Percentiles rank a stretch among this genome's conserved stretches.
phyloP scores from a whole-genome alignment of 192 early-diverging fungal genomes.

The Gaertneriomyces sp. region DNA sequence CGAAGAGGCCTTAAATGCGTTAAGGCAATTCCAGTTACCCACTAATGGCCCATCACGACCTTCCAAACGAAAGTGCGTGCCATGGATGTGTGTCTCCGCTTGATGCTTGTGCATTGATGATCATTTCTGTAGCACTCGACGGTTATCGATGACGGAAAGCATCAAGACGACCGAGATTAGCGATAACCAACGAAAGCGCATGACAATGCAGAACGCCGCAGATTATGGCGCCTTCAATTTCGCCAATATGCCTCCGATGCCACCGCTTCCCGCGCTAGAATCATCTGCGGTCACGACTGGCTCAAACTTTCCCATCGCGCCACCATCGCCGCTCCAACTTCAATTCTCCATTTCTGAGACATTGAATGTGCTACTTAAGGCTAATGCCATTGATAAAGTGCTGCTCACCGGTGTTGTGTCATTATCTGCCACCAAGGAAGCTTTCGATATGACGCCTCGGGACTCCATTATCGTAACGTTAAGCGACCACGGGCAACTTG shows the following conservation, averaged over 20 bases:
- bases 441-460: background rate
- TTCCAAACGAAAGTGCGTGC: too few species aligned
- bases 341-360: slow-evolving; percentile 32
- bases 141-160: too few species aligned
- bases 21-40: slow-evolving; percentile 24
- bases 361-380: slow-evolving; percentile 37
- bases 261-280: background rate
- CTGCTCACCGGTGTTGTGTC: slow-evolving; percentile 42
- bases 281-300: too few species aligned
- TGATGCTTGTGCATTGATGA: too few species aligned
- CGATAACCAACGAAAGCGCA: background rate
- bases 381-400: slow-evolving; percentile 37
- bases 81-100: too few species aligned
- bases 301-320: background rate
- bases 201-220: background rate
- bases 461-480: slow-evolving; percentile 16
- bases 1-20: slow-evolving; percentile 10
- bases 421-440: background rate
- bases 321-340: slow-evolving; percentile 9
- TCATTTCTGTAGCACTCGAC: too few species aligned
- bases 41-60: too few species aligned
- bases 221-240: background rate
- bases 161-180: background rate
- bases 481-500: slow-evolving; percentile 23
- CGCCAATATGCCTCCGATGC: background rate